Evolutionary conservation across 106 monocot species (phyloP).

Genomic region (Dendrobium nobile): DNA sequence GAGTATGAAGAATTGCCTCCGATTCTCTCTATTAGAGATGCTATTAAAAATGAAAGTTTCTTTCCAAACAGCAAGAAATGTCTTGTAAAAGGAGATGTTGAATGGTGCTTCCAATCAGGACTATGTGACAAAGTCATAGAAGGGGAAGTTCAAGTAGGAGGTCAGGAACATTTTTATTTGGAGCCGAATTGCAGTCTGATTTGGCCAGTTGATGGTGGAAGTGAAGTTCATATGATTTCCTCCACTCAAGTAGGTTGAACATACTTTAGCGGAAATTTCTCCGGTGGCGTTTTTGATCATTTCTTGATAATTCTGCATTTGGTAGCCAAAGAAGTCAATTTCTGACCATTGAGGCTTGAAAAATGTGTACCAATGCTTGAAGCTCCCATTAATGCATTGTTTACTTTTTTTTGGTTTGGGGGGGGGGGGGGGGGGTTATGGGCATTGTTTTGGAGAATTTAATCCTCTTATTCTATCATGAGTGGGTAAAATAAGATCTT

Average conservation of each 20-base stretch:
- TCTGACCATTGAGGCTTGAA: background rate
- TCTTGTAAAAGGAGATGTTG: conserved; percentile 70
- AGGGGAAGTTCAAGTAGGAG: conserved; percentile 92
- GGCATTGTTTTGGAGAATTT: background rate
- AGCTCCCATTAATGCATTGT: background rate
- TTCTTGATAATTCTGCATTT: background rate
- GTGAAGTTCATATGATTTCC: conserved; percentile 99
- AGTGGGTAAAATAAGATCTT: background rate
- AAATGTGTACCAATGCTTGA: background rate
- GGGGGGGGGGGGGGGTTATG: too few species aligned
- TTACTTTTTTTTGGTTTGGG: background rate
- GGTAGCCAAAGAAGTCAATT: background rate
- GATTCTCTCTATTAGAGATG: conserved; percentile 79
- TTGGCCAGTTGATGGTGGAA: conserved; percentile 95
- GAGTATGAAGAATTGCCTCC: conserved; percentile 75
- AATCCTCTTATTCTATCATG: background rate
- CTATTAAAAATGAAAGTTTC: conserved; percentile 58
- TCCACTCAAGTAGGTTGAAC: conserved; percentile 77
- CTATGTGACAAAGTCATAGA: conserved; percentile 78
- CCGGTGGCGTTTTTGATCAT: background rate
- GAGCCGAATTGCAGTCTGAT: conserved; percentile 78
- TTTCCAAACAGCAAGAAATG: conserved; percentile 54
- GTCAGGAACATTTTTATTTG: conserved; percentile 99
- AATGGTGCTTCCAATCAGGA: conserved; percentile 55
- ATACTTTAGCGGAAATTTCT: background rate